phyloP scores from a whole-genome alignment of 805 yeast species.

The Tetrapisispora nanseiensis region DNA sequence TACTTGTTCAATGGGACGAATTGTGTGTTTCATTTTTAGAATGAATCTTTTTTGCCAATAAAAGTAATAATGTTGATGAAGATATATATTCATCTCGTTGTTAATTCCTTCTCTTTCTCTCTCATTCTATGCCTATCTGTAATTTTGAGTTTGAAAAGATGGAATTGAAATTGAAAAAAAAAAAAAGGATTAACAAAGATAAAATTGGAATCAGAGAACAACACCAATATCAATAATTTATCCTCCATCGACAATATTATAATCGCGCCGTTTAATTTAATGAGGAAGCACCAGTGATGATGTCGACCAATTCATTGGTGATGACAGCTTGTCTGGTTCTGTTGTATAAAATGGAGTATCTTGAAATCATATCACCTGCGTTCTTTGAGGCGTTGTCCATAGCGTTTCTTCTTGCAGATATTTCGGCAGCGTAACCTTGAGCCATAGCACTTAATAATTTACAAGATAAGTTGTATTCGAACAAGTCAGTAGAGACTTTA shows the following conservation, averaged over 20 bases:
- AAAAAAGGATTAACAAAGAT: too few species aligned
- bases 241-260: too few species aligned
- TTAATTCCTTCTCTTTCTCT: too few species aligned
- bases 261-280: constrained; percentile 79
- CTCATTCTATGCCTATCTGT: too few species aligned
- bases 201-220: too few species aligned
- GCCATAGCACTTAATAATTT: constrained; percentile 85
- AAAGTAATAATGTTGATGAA: too few species aligned
- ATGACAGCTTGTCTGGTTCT: constrained; percentile 99
- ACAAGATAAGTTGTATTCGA: constrained; percentile 87
- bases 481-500: constrained; percentile 56
- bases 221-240: too few species aligned
- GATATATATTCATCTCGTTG: too few species aligned
- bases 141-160: too few species aligned
- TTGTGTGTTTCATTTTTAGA: neutral
- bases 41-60: neutral
- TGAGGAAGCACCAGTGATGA: constrained; percentile 98
- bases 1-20: too few species aligned
- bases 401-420: constrained; percentile 97
- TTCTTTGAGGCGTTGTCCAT: constrained; percentile 99
- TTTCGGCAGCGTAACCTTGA: constrained; percentile 97
- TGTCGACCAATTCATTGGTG: constrained; percentile 98
- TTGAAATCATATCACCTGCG: constrained; percentile 97
- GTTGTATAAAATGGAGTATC: constrained; percentile 95
- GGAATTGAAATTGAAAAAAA: too few species aligned